These are phyloP conservation scores for Chiua virens DNA, from an alignment of 768 basidiomycete genomes.

Conservation along the genomic window DNA sequence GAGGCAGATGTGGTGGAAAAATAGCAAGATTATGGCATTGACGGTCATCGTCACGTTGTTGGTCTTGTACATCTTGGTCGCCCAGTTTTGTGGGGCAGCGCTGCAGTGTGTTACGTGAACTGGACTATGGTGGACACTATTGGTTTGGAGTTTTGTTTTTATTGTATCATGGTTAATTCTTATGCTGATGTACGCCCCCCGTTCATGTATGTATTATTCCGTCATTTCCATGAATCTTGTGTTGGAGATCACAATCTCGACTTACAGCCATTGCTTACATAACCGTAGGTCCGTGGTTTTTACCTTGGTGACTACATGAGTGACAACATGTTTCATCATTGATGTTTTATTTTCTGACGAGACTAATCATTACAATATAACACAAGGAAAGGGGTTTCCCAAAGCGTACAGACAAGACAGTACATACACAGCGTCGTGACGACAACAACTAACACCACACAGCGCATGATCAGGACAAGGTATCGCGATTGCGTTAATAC, in stretches of 20 bases:
- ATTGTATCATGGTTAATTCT: slow-evolving; percentile 9
- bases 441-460: slow-evolving; percentile 1
- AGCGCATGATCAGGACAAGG: slow-evolving; percentile 10
- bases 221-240: too few relatives aligned
- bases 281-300: too few relatives aligned
- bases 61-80: slow-evolving; percentile 78
- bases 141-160: background rate
- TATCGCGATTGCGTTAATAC: slow-evolving; percentile 26
- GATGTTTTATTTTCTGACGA: background rate
- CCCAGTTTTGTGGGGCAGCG: slow-evolving; percentile 86
- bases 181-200: slow-evolving; percentile 10
- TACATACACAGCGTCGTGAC: slow-evolving; percentile 4
- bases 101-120: slow-evolving; percentile 54
- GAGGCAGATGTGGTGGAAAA: slow-evolving; percentile 90
- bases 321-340: too few relatives aligned
- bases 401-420: slow-evolving; percentile 10
- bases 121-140: too few relatives aligned
- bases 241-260: too few relatives aligned
- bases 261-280: too few relatives aligned
- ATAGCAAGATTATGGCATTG: slow-evolving; percentile 66
- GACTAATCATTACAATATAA: slow-evolving; percentile 14
- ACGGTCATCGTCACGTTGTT: slow-evolving; percentile 70
- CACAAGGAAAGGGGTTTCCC: slow-evolving; percentile 10
- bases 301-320: too few relatives aligned
- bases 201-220: background rate